Percentiles rank a stretch among this genome's conserved stretches.
Conservation (phyloP, 768 basidiomycete genomes). For the Suillus paluster region DNA sequence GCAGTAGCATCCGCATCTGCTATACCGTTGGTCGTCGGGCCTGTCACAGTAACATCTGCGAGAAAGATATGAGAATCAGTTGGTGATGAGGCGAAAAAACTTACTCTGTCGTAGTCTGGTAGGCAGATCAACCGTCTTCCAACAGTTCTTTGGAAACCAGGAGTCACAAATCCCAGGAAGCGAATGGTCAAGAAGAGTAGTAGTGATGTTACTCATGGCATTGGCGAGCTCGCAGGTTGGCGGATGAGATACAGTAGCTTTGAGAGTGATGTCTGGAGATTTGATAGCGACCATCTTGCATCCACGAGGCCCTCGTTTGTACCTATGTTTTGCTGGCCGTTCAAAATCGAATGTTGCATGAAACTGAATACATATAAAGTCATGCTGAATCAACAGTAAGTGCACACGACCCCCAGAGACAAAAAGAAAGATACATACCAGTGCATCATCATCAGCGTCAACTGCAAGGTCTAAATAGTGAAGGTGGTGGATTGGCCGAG, state of each 20-base stretch:
- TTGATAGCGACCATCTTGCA: background rate
- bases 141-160: background rate
- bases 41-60: background rate
- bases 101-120: background rate
- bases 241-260: background rate
- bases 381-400: background rate
- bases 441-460: background rate
- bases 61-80: background rate
- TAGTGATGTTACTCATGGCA: background rate
- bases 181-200: background rate
- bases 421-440: background rate
- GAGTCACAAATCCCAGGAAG: background rate
- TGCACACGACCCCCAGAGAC: background rate
- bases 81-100: background rate
- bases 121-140: background rate
- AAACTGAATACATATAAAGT: background rate
- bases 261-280: background rate
- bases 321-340: background rate
- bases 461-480: no score
- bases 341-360: background rate
- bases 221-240: background rate
- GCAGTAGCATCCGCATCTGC: no score
- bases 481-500: background rate
- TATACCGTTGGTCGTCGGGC: no score
- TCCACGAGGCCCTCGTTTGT: background rate